These are phyloP conservation scores for Endoconidiophora laricicola DNA, from an alignment of 2,329 filamentous ascomycete genomes.

Conservation along the genomic window DNA sequence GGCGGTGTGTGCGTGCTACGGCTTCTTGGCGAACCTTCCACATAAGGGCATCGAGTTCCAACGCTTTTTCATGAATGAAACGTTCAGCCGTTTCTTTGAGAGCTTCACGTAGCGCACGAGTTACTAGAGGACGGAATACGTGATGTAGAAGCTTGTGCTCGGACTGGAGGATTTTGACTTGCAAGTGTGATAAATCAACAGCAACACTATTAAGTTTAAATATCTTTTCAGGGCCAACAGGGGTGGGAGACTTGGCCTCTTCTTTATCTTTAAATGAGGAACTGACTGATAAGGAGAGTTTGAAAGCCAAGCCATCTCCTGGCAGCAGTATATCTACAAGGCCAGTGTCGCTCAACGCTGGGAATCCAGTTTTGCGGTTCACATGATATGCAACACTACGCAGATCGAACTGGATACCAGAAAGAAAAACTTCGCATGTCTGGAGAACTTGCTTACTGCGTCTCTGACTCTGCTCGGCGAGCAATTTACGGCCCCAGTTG, in stretches of 20 bases:
- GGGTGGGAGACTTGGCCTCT: slow-evolving; percentile 17
- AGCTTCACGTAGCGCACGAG: slow-evolving; percentile 68
- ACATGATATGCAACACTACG: slow-evolving; percentile 86
- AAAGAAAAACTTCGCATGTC: slow-evolving; percentile 44
- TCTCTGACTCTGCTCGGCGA: slow-evolving; percentile 67
- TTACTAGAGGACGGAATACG: slow-evolving; percentile 71
- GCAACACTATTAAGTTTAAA: slow-evolving; percentile 89
- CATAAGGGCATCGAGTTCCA: slow-evolving; percentile 53
- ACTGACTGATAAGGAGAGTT: slow-evolving; percentile 17
- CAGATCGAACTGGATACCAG: slow-evolving; percentile 84
- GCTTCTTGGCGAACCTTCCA: slow-evolving; percentile 73
- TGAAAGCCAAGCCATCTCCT: slow-evolving; percentile 71
- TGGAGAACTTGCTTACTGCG: slow-evolving; percentile 43
- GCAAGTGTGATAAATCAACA: slow-evolving; percentile 64
- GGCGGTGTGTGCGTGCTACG: slow-evolving; percentile 49
- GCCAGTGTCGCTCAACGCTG: slow-evolving; percentile 70
- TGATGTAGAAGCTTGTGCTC: slow-evolving; percentile 84
- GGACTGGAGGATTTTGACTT: slow-evolving; percentile 84
- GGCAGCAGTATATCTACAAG: slow-evolving; percentile 77
- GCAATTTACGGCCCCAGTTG: slow-evolving; percentile 82
- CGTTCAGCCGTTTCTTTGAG: slow-evolving; percentile 81
- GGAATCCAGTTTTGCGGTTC: slow-evolving; percentile 89
- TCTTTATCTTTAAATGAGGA: slow-evolving; percentile 58
- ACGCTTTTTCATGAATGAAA: slow-evolving; percentile 69
- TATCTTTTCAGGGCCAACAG: slow-evolving; percentile 35